Percentiles rank a stretch among this genome's conserved stretches.
phyloP scores from a whole-genome alignment of 2,329 filamentous ascomycete genomes.

The Ceratocystis destructans region DNA sequence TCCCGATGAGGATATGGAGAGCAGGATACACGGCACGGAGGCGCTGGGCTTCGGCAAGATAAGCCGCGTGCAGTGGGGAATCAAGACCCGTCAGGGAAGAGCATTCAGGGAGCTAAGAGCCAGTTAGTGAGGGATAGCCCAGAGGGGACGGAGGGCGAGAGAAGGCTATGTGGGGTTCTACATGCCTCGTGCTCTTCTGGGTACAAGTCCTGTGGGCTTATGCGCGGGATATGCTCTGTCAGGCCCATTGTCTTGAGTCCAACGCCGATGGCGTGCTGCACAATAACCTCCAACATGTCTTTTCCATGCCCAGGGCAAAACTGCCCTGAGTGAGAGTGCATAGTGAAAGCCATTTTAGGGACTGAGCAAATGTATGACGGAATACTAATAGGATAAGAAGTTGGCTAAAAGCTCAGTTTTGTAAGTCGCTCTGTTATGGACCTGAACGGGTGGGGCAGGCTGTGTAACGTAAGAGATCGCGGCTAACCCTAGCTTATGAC shows the following conservation, averaged over 20 bases:
- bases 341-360: conserved; percentile 73
- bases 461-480: background rate
- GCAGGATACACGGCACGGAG: conserved; percentile 56
- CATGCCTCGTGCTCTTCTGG: conserved; percentile 53
- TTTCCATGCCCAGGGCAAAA: conserved; percentile 88
- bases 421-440: background rate
- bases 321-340: conserved; percentile 95
- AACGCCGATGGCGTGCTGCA: conserved; percentile 62
- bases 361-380: background rate
- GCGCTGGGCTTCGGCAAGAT: conserved; percentile 59
- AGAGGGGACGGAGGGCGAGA: background rate
- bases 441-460: background rate
- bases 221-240: conserved; percentile 90
- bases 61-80: conserved; percentile 49
- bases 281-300: conserved; percentile 68
- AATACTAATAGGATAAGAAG: background rate
- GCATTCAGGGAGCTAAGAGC: conserved; percentile 35
- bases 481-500: background rate
- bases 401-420: background rate
- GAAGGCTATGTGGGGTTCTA: background rate
- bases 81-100: conserved; percentile 36
- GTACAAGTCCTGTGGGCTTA: conserved; percentile 62
- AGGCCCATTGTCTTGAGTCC: conserved; percentile 74
- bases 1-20: conserved; percentile 74
- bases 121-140: background rate